Conservation (phyloP, 2,329 filamentous ascomycete species). For the Volutella citrinella region DNA sequence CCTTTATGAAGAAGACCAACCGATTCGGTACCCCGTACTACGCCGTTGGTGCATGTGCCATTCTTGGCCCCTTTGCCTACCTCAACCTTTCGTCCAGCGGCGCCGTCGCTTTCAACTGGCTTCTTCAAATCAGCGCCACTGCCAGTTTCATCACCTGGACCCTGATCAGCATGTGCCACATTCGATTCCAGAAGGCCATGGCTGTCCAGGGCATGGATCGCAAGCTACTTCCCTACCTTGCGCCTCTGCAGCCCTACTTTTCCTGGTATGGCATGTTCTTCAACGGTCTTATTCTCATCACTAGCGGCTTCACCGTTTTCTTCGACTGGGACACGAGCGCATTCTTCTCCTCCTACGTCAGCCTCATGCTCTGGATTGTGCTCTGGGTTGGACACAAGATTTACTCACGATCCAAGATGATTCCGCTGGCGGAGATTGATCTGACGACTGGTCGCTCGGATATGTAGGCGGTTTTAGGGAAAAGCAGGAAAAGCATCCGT, state of each 20-base stretch:
- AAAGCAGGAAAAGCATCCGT: not conserved
- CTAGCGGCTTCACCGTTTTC: conserved; percentile 68
- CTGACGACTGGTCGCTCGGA: conserved; percentile 24
- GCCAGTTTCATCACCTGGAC: conserved; percentile 70
- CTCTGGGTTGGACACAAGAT: conserved; percentile 61
- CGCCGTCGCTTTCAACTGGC: conserved; percentile 66
- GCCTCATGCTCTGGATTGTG: conserved; percentile 60
- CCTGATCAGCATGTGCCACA: conserved; percentile 61
- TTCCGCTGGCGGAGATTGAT: conserved; percentile 36
- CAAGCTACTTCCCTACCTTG: conserved; percentile 56
- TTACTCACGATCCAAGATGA: conserved; percentile 36
- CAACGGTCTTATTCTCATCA: conserved; percentile 61
- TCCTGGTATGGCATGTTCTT: conserved; percentile 66
- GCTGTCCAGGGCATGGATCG: conserved; percentile 55
- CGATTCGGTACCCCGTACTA: conserved; percentile 59
- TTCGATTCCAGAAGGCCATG: conserved; percentile 63
- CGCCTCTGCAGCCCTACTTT: conserved; percentile 61
- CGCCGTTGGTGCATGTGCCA: conserved; percentile 52
- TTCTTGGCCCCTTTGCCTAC: conserved; percentile 63
- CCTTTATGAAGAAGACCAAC: conserved; percentile 58
- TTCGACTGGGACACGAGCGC: conserved; percentile 57
- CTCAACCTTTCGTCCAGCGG: conserved; percentile 61
- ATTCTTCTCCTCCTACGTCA: conserved; percentile 65
- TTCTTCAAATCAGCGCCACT: conserved; percentile 67
- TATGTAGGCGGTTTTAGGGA: conserved; percentile 11